These are phyloP conservation scores for Strigomonas galati DNA, from an alignment of 208 protist genomes.

Conservation along the genomic window DNA sequence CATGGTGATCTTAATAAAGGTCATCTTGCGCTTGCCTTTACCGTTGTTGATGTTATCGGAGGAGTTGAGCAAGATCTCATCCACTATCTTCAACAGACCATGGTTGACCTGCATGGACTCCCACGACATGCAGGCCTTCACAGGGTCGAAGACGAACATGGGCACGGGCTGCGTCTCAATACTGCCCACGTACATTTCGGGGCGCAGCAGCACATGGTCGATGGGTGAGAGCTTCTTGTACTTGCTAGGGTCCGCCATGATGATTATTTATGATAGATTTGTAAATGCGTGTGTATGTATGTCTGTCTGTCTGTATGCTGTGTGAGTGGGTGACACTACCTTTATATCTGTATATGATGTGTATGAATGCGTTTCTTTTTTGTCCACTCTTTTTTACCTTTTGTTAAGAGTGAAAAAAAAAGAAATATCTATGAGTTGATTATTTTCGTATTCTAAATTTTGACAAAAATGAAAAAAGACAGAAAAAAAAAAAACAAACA, in stretches of 20 bases:
- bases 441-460: slow-evolving; percentile 4
- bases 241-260: slow-evolving; percentile 79
- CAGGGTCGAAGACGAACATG: slow-evolving; percentile 91
- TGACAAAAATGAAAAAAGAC: slow-evolving; percentile 6
- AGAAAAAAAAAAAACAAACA: slow-evolving; percentile 5
- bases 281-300: slow-evolving; percentile 12
- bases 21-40: slow-evolving; percentile 48
- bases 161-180: slow-evolving; percentile 70
- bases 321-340: neutral
- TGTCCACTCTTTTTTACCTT: neutral
- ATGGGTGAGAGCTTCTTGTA: slow-evolving; percentile 93
- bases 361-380: neutral
- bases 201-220: slow-evolving; percentile 96
- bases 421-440: neutral
- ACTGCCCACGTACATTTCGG: slow-evolving; percentile 98
- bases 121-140: slow-evolving; percentile 81
- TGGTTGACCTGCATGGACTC: slow-evolving; percentile 93
- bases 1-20: slow-evolving; percentile 91
- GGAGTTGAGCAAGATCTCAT: slow-evolving; percentile 99
- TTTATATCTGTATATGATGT: neutral
- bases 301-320: slow-evolving; percentile 17
- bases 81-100: slow-evolving; percentile 97
- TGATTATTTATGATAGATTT: slow-evolving; percentile 10
- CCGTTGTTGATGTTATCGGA: slow-evolving; percentile 95
- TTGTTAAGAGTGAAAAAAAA: slow-evolving; percentile 6